These are phyloP conservation scores for Huntiella decipiens DNA, from an alignment of 2,329 filamentous ascomycete species.

Conservation along the genomic window DNA sequence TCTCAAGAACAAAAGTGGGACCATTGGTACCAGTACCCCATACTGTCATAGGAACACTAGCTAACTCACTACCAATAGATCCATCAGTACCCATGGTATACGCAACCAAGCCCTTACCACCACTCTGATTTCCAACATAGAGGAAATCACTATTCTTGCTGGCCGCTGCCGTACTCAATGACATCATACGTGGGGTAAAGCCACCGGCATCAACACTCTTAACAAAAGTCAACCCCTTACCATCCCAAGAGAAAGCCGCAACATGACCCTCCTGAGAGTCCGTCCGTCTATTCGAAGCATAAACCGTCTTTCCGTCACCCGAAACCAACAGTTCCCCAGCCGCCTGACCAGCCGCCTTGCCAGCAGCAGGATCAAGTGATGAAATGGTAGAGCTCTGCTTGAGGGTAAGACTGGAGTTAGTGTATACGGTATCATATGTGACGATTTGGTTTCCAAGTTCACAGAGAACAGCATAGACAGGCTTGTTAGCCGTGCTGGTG, in stretches of 20 bases:
- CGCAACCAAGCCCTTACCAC: conserved; percentile 22
- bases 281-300: conserved; percentile 32
- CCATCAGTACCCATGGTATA: conserved; percentile 19
- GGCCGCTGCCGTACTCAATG: conserved; percentile 15
- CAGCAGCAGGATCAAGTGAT: conserved; percentile 11
- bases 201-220: conserved; percentile 20
- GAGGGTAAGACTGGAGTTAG: conserved; percentile 10
- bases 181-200: conserved; percentile 27
- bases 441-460: conserved; percentile 12
- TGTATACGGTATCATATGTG: conserved; percentile 18
- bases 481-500: conserved; percentile 2
- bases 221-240: conserved; percentile 18
- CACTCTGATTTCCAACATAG: conserved; percentile 30
- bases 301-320: conserved; percentile 25
- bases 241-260: conserved; percentile 24
- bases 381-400: not conserved
- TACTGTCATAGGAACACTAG: conserved; percentile 4
- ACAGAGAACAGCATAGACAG: conserved; percentile 13
- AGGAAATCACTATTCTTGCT: conserved; percentile 17
- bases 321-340: conserved; percentile 28
- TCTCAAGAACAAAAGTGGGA: conserved; percentile 9
- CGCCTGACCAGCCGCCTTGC: conserved; percentile 21
- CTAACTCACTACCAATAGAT: conserved; percentile 14
- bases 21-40: conserved; percentile 3
- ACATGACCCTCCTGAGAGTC: conserved; percentile 28